Base-by-base conservation (phyloP, 2,329 filamentous ascomycete genomes). In the Metarhizium rileyi region DNA sequence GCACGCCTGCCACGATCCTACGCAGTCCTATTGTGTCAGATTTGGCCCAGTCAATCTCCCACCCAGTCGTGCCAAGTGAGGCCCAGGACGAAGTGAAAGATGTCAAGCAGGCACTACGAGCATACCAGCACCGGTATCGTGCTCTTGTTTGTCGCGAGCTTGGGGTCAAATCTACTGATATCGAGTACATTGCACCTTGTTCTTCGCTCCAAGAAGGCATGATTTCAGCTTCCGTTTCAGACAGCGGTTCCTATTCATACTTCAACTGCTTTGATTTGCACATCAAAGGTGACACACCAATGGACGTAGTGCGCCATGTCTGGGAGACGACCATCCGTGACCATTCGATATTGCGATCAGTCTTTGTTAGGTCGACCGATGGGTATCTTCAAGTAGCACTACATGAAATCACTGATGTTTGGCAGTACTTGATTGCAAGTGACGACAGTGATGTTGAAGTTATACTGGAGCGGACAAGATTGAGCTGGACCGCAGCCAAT, bases 121-220 rank as follows among this genome's bases (percentile, higher is more conserved):
- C 84, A 0, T 83, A 79, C 55, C 73, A 74, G 12, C 83, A 89
- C 56, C 76, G 75, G 47, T 73, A 88, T 62, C 70, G 74, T 5
- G 66, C 74, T 10, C 56, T 64, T 6, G 74, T 78, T 6, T 78
- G 78, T 18, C 70, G 70, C 6, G 65, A 70, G 3, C 68, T 95
- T 0, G 65, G 66, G 0, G 54, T 84, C 2, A 58, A 69, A 1
- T 63, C 70, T 1, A 60, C 66, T 5, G 70, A 81, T 1, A 76
- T 95, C 9, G 85, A 93, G 59, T 78, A 80, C 51, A 78, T 95
- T 47, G 81, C 81, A 0, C 90, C 90, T 4, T 95, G 90, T 61
- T 94, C 90, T 1, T 79, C 90, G 0, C 70, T 95, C 1, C 90
- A 96, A 60, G 81, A 91, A 62, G 90, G 90, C 0, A 91, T 96